A percentile compares a stretch with the other conserved stretches of the same genome.
These are phyloP conservation scores for Fusarium luffae DNA, from an alignment of 2,329 filamentous ascomycete genomes.

Conservation along the genomic window DNA sequence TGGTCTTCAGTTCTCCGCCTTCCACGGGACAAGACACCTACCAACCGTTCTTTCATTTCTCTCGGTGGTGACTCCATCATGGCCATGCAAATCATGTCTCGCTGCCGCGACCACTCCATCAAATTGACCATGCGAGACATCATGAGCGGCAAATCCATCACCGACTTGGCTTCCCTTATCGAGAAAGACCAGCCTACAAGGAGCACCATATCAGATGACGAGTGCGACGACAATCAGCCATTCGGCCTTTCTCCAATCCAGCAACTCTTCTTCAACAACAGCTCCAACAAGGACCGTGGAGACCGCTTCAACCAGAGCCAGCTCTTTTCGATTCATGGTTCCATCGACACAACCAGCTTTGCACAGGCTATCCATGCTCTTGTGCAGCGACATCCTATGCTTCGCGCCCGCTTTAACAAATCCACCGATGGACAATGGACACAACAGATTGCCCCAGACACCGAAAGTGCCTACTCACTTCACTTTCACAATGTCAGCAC, in stretches of 20 bases:
- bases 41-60: conserved; percentile 51
- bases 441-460: conserved; percentile 41
- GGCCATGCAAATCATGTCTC: conserved; percentile 57
- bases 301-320: conserved; percentile 60
- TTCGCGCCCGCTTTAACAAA: conserved; percentile 49
- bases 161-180: conserved; percentile 35
- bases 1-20: conserved; percentile 57
- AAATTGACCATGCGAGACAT: conserved; percentile 49
- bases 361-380: conserved; percentile 40
- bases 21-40: conserved; percentile 43
- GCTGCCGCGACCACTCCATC: conserved; percentile 47
- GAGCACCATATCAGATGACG: neutral
- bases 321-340: conserved; percentile 47
- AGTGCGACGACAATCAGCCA: neutral
- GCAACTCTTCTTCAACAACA: conserved; percentile 53
- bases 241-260: conserved; percentile 59
- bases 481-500: conserved; percentile 24
- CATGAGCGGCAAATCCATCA: conserved; percentile 46
- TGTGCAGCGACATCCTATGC: conserved; percentile 51
- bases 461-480: conserved; percentile 36
- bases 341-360: conserved; percentile 26
- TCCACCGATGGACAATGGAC: conserved; percentile 22
- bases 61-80: conserved; percentile 59
- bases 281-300: conserved; percentile 37
- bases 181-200: neutral